Evolutionary conservation across 2,329 filamentous ascomycete species (phyloP).

Genomic region (Epichloe gansuensis): DNA sequence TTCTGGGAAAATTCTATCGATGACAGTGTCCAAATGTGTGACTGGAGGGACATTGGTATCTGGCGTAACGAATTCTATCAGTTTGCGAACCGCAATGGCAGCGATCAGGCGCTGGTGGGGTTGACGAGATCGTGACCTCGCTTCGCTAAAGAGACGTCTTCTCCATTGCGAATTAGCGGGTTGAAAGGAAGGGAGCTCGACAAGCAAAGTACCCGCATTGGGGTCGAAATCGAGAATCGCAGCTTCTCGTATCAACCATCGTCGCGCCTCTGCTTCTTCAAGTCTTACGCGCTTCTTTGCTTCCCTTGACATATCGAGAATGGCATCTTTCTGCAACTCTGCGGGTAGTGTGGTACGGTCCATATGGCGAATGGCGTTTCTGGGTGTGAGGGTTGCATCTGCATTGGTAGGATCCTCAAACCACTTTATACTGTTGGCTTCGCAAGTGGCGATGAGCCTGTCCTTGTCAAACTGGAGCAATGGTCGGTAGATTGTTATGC

Average conservation of each 20-base stretch:
- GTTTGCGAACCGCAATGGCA: constrained; percentile 32
- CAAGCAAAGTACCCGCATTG: constrained; percentile 34
- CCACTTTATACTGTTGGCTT: constrained; percentile 56
- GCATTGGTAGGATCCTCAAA: constrained; percentile 78
- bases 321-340: constrained; percentile 53
- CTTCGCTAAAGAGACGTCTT: constrained; percentile 12
- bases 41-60: constrained; percentile 31
- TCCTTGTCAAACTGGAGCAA: constrained; percentile 60
- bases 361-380: constrained; percentile 71
- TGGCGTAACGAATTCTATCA: constrained; percentile 39
- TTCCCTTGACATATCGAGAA: constrained; percentile 48
- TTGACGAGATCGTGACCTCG: constrained; percentile 15
- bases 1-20: constrained; percentile 37
- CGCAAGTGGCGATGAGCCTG: constrained; percentile 62
- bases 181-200: constrained; percentile 30
- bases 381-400: constrained; percentile 61
- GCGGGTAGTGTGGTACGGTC: constrained; percentile 48
- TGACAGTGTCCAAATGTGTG: constrained; percentile 30
- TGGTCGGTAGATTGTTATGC: constrained; percentile 56
- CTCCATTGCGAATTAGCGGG: background rate
- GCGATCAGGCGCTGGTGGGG: constrained; percentile 31
- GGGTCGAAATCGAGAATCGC: constrained; percentile 35
- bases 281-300: constrained; percentile 31
- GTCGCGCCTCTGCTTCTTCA: constrained; percentile 40
- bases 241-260: constrained; percentile 36